A percentile compares a stretch with the other conserved stretches of the same genome.
Evolutionary conservation across 805 yeast species (phyloP).

Genomic region (Candida peoriensis): DNA sequence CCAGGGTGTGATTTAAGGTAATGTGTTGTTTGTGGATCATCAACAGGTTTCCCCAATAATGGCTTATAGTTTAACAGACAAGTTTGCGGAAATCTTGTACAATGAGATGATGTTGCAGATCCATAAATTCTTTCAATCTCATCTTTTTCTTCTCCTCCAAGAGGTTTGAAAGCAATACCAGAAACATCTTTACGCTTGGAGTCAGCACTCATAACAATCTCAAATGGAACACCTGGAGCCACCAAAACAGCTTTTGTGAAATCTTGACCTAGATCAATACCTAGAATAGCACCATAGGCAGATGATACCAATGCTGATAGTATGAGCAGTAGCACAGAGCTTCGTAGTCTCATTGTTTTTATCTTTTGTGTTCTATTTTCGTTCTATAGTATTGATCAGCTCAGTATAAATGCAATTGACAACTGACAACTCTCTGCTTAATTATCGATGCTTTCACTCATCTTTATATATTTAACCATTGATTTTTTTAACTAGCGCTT

Average conservation of each 20-base stretch:
- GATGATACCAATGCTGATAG: too few species aligned
- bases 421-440: too few species aligned
- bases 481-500: too few species aligned
- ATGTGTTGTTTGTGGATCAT: constrained; percentile 39
- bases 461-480: too few species aligned
- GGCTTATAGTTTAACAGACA: constrained; percentile 66
- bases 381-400: too few species aligned
- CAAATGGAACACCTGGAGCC: constrained; percentile 88
- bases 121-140: constrained; percentile 75
- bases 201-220: constrained; percentile 83
- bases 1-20: constrained; percentile 60
- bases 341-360: constrained; percentile 6
- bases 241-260: constrained; percentile 81
- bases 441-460: too few species aligned
- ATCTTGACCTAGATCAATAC: constrained; percentile 86
- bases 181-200: constrained; percentile 86
- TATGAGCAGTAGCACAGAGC: neutral
- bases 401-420: too few species aligned
- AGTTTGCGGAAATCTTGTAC: constrained; percentile 67
- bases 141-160: constrained; percentile 30
- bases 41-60: constrained; percentile 59
- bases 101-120: constrained; percentile 61
- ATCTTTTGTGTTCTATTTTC: too few species aligned
- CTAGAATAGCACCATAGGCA: constrained; percentile 64
- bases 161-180: constrained; percentile 61